Conservation (phyloP, 345 rosid species). For the Tarenaya hassleriana region DNA sequence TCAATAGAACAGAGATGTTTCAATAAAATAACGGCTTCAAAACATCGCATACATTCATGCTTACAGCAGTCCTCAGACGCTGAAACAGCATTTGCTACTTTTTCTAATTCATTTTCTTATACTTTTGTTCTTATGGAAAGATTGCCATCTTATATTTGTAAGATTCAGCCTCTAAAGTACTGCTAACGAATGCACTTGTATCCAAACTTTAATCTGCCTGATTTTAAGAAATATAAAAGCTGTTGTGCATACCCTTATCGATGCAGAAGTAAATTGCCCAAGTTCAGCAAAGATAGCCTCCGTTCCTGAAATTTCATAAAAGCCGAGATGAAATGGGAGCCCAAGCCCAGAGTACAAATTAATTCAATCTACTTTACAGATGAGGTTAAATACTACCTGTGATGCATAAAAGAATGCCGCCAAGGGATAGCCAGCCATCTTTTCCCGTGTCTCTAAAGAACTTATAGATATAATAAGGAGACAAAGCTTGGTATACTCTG, state of each 20-base stretch:
- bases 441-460: constrained; percentile 49
- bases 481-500: constrained; percentile 46
- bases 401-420: constrained; percentile 53
- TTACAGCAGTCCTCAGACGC: too few relatives aligned
- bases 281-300: constrained; percentile 75
- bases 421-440: constrained; percentile 65
- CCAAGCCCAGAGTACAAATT: neutral
- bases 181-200: neutral
- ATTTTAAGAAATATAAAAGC: too few relatives aligned
- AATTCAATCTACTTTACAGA: neutral
- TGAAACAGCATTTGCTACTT: too few relatives aligned
- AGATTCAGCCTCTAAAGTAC: neutral
- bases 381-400: constrained; percentile 46
- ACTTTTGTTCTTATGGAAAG: too few relatives aligned
- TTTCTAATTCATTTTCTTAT: too few relatives aligned
- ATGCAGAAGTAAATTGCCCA: constrained; percentile 69
- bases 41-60: neutral
- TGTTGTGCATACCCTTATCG: constrained; percentile 43
- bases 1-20: too few relatives aligned
- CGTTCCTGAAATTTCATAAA: constrained; percentile 48
- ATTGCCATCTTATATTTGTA: neutral
- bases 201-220: too few relatives aligned
- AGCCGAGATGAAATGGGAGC: constrained; percentile 19
- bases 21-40: neutral
- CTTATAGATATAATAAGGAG: constrained; percentile 18